Base-by-base conservation (phyloP, 2,329 filamentous ascomycete species). In the Monosporascus sp. region DNA sequence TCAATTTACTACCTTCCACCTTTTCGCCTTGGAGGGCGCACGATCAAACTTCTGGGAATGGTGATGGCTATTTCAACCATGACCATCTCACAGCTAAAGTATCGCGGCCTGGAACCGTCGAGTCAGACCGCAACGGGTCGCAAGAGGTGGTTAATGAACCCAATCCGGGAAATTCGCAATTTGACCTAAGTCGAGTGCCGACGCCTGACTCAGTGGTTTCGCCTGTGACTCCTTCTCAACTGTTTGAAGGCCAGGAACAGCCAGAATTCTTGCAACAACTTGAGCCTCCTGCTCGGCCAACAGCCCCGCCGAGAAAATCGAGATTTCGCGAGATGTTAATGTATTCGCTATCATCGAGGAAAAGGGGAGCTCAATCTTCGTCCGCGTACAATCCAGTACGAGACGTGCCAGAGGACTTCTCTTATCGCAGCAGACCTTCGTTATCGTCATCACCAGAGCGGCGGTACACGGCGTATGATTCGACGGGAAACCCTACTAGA, bases 291-390 rank as follows among this genome's bases (percentile, higher is more conserved):
- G 24, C 25, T 6, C 44, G 18, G 15, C 37, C 47, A 22, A 7
- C 44, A 25, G 15, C 24, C 39, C 31, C 43, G 6, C 6, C 35
- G 17, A 37, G 50, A 18, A 53, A 51, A 41, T 53, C 58, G 1
- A 60, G 47, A 37, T 63, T 61, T 39, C 58, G 48, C 17, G 64
- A 65, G 51, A 52, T 63, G 54, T 37, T 61, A 24, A 51, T 52
- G 27, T 49, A 46, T 17, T 63, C 63, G 14, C 27, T 60, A n/a
- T 57, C 58, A n/a, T 57, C 58, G 2, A 51, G 51, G 35, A 59
- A 56, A 22, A 58, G 55, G 20, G 47, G 41, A 22, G 25, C 25
- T 9, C 25, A 27, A 27, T 25, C 50, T 4, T 48, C 55, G 15
- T 52, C 56, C 18, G 37, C 50, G 27, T 24, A 18, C 50, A 35